Conservation (phyloP, 169 alveolate genomes). For the Plasmodium gallinaceum region DNA sequence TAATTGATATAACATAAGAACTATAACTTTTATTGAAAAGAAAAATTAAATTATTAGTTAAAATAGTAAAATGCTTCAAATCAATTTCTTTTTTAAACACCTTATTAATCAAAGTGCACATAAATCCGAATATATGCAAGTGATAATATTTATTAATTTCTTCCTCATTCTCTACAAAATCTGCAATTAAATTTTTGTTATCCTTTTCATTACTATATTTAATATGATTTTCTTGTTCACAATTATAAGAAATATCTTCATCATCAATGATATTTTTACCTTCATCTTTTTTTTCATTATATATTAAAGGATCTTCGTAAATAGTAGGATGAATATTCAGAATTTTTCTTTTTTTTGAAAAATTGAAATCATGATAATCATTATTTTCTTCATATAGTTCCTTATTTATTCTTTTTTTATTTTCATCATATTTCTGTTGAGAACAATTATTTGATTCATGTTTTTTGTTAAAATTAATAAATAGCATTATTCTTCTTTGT, state of each 20-base stretch:
- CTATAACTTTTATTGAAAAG: slow-evolving; percentile 48
- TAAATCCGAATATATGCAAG: slow-evolving; percentile 54
- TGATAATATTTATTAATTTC: slow-evolving; percentile 22
- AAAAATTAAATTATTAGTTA: slow-evolving; percentile 53
- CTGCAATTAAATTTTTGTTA: neutral
- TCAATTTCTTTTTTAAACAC: slow-evolving; percentile 45
- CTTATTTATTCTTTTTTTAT: neutral
- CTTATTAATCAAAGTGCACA: slow-evolving; percentile 37
- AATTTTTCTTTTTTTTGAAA: too few relatives aligned
- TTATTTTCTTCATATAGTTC: neutral
- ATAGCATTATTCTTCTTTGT: slow-evolving; percentile 36
- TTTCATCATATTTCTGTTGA: neutral
- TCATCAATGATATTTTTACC: neutral
- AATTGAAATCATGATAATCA: too few relatives aligned
- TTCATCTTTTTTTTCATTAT: neutral
- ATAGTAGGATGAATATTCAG: too few relatives aligned
- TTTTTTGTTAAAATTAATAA: neutral
- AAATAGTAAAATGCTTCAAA: slow-evolving; percentile 19
- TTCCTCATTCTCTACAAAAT: neutral
- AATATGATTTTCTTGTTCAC: neutral
- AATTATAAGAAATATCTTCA: neutral
- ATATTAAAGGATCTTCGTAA: too few relatives aligned
- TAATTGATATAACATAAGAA: slow-evolving; percentile 43
- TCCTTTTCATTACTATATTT: neutral
- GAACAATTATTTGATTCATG: neutral